Evolutionary conservation across 768 basidiomycete genomes (phyloP).

Genomic region (Mycena capillaripes): DNA sequence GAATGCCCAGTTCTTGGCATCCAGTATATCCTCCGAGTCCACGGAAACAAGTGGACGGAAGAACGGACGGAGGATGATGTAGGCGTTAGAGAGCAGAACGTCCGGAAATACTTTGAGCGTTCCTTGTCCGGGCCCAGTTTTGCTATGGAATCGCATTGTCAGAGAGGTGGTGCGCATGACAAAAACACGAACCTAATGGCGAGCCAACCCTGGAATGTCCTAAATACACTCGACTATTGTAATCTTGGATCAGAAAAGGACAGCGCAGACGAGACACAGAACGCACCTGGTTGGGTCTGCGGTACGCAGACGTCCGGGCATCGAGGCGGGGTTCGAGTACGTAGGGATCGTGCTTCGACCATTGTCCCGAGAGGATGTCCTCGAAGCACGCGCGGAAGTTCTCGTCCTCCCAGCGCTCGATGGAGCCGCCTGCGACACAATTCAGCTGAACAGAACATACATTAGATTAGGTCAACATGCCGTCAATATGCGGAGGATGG

Average conservation of each 20-base stretch:
- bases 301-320: conserved; percentile 67
- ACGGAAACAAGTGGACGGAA: conserved; percentile 61
- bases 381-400: conserved; percentile 62
- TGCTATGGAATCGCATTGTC: conserved; percentile 42
- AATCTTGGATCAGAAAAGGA: conserved; percentile 11
- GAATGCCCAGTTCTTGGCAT: conserved; percentile 59
- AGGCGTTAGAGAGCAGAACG: conserved; percentile 68
- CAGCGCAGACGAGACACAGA: neutral
- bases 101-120: conserved; percentile 72
- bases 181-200: conserved; percentile 60
- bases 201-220: conserved; percentile 74
- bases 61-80: conserved; percentile 75
- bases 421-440: conserved; percentile 62
- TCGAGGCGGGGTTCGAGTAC: conserved; percentile 64
- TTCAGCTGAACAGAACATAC: conserved; percentile 28
- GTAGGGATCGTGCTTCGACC: conserved; percentile 69
- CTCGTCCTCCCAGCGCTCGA: conserved; percentile 75
- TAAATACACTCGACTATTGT: conserved; percentile 51
- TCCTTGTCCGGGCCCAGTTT: conserved; percentile 69
- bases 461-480: conserved; percentile 21
- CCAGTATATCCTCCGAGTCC: conserved; percentile 51
- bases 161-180: conserved; percentile 28
- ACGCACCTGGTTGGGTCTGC: conserved; percentile 56
- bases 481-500: conserved; percentile 48
- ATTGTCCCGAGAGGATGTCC: conserved; percentile 64